Evolutionary conservation across 495 filamentous ascomycete genomes (phyloP), one percentile per base, ranked within the genome.

Genomic region (Podospora australis): DNA sequence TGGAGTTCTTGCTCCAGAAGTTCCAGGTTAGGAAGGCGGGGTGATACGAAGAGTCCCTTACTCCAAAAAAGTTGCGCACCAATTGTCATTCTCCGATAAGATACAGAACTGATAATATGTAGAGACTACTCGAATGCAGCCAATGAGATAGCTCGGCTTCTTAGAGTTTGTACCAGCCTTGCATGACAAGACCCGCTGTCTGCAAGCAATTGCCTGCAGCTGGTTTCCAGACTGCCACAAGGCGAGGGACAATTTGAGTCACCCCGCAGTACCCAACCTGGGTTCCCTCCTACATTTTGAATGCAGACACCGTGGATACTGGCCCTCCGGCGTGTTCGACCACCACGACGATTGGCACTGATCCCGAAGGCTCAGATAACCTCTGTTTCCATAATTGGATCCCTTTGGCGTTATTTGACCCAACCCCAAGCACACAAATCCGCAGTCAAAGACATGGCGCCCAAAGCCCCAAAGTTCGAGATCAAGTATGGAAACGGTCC

Each of bases 381-480:
- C 17, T 39, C 41, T 9, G 13, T 26, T 16, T 44, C 20, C 39
- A 29, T 22, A 17, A 26, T 39, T 26, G 41, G 29, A 28, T 32
- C 48, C 20, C 21, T 23, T 29, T 47, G 50, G 30, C 35, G 13
- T 39, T 44, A 43, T 8, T 48, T 25, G 32, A 36, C 43, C 30
- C 34, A 16, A 32, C 42, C 25, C 30, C 44, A 50, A 9, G 39
- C 46, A 20, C 10, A 23, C 40, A 25, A 17, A 46, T 26, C 23
- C 44, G 36, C 55, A 38, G 32, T 46, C 42, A 25, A 44, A 41
- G 41, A 49, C 39, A 67, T 65, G 64, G 59, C 68, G 56, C 63
- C 63, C 48, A 73, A 71, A 53, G 62, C 54, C 14, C 58, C 59
- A 34, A 72, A 71, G 49, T 72, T 72, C 43, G 69, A 74, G 53